These are phyloP conservation scores for Luvunga scandens DNA, from an alignment of 345 rosid species.

Conservation along the genomic window DNA sequence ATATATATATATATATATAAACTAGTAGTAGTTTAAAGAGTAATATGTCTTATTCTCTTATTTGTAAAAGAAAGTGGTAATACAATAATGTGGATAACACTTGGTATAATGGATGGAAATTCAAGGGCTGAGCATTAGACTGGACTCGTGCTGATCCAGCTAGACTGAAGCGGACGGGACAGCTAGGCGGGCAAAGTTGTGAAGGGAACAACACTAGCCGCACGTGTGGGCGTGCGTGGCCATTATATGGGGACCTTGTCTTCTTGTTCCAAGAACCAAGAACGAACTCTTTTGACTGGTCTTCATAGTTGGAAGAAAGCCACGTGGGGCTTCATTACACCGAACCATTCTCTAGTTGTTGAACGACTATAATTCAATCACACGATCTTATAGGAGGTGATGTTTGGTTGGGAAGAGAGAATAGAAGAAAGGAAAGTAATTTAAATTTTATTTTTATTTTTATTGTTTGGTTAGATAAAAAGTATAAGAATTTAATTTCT, in stretches of 20 bases:
- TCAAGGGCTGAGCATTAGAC: slow-evolving; percentile 16
- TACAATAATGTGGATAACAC: too few relatives aligned
- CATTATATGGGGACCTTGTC: not conserved
- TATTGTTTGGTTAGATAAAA: too few relatives aligned
- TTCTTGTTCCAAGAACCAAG: not conserved
- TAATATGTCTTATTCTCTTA: too few relatives aligned
- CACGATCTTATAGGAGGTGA: too few relatives aligned
- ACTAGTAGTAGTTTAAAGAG: too few relatives aligned
- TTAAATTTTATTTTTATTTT: too few relatives aligned
- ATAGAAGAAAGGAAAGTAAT: too few relatives aligned
- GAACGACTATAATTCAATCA: not conserved
- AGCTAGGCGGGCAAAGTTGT: slow-evolving; percentile 17
- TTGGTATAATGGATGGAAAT: too few relatives aligned
- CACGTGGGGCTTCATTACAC: slow-evolving; percentile 22
- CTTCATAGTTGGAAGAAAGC: slow-evolving; percentile 1
- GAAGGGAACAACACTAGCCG: not conserved
- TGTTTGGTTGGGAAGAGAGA: too few relatives aligned
- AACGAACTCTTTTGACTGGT: not conserved
- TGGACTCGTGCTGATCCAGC: slow-evolving; percentile 51
- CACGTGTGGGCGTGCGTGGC: slow-evolving; percentile 20
- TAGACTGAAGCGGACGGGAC: slow-evolving; percentile 33
- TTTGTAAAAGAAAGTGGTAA: too few relatives aligned
- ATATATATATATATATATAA: too few relatives aligned
- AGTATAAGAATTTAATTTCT: too few relatives aligned
- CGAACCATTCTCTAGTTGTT: not conserved